These are phyloP conservation scores for Takashimella koratensis DNA, from an alignment of 1,284 basidiomycete genomes.

Conservation along the genomic window DNA sequence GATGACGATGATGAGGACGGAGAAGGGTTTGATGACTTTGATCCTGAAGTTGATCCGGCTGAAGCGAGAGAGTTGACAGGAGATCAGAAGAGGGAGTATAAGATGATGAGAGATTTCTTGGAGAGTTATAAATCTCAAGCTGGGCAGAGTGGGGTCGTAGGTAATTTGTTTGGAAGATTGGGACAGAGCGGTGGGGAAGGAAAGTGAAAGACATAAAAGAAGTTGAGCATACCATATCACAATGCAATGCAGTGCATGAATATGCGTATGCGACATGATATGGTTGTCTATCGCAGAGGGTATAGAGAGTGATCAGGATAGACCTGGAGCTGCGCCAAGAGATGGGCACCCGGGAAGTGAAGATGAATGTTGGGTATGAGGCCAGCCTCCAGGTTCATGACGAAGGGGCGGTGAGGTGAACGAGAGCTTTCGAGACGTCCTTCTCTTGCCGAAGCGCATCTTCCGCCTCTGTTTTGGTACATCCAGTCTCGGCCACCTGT, in stretches of 20 bases:
- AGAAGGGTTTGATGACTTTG: slow-evolving; percentile 41
- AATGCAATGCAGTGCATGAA: no score
- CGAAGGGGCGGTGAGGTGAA: slow-evolving; percentile 24
- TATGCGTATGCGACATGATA: no score
- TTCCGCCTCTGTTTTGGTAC: slow-evolving; percentile 30
- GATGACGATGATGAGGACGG: slow-evolving; percentile 54
- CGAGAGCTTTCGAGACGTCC: slow-evolving; percentile 39
- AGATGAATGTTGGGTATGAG: no score
- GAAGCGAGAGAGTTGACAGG: slow-evolving; percentile 32
- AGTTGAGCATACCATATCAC: no score
- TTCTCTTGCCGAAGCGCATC: slow-evolving; percentile 30
- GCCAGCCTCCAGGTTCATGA: no score
- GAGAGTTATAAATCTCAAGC: slow-evolving; percentile 88
- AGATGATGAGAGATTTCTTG: slow-evolving; percentile 88
- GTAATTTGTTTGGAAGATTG: slow-evolving; percentile 77
- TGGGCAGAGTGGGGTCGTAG: slow-evolving; percentile 80
- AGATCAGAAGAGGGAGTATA: slow-evolving; percentile 66
- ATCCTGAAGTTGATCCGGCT: slow-evolving; percentile 55
- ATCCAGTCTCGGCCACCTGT: slow-evolving; percentile 30
- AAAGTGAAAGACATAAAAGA: no score
- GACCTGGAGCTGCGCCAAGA: no score
- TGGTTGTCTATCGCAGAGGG: no score
- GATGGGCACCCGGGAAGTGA: no score
- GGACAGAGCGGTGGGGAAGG: slow-evolving; percentile 20
- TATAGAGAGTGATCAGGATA: no score